Percentiles rank a stretch among this genome's conserved stretches.
Evolutionary conservation across 2,329 filamentous ascomycete species (phyloP).

Genomic region (Neonectria hederae): DNA sequence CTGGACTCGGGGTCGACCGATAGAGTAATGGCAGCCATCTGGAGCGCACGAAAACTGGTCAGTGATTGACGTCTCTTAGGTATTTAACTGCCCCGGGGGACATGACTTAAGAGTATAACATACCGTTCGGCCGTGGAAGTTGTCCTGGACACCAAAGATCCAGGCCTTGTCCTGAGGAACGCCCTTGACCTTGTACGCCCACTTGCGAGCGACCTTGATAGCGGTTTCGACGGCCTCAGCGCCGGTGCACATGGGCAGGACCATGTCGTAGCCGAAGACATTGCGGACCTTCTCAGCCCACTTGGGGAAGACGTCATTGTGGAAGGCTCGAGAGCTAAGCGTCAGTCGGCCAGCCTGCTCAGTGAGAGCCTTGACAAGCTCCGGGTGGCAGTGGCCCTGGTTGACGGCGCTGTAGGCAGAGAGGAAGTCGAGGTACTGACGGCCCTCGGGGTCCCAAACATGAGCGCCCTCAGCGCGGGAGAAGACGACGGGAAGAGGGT

Average conservation of each 20-base stretch:
- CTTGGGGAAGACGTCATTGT: conserved; percentile 97
- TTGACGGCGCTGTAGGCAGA: conserved; percentile 98
- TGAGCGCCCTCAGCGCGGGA: conserved; percentile 83
- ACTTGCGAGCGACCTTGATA: conserved; percentile 34
- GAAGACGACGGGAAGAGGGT: conserved; percentile 95
- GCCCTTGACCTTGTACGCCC: conserved; percentile 32
- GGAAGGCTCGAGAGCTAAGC: conserved; percentile 92
- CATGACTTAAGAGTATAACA: conserved; percentile 47
- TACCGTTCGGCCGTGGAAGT: conserved; percentile 96
- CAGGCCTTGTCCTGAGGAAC: conserved; percentile 29
- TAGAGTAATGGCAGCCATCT: conserved; percentile 95
- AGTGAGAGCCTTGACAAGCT: conserved; percentile 87
- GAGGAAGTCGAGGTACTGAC: conserved; percentile 96
- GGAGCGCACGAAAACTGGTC: conserved; percentile 1
- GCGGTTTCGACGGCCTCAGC: conserved; percentile 69
- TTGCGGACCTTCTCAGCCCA: conserved; percentile 92
- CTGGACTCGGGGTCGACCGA: conserved; percentile 95
- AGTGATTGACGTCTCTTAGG: neutral
- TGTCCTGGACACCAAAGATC: conserved; percentile 80
- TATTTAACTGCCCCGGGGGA: neutral
- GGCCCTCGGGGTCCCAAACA: conserved; percentile 97
- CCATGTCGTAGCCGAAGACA: conserved; percentile 96
- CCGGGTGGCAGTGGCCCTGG: conserved; percentile 97
- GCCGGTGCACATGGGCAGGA: conserved; percentile 97
- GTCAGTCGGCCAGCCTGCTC: conserved; percentile 92